A percentile compares a stretch with the other conserved stretches of the same genome.
Evolutionary conservation across 768 basidiomycete species (phyloP).

Genomic region (Phlegmacium glaucopus): DNA sequence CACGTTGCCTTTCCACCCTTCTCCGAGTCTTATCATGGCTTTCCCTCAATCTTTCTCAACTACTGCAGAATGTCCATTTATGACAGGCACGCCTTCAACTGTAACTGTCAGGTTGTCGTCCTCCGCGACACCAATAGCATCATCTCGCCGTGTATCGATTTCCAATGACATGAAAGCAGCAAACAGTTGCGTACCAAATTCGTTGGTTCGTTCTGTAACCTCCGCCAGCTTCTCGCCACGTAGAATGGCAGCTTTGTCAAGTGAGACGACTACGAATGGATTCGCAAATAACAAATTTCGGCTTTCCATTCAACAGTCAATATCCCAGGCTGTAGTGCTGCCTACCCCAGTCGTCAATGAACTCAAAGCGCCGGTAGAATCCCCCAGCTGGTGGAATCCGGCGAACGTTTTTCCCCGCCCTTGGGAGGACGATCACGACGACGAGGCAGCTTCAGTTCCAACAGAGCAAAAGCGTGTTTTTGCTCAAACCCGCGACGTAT

Average conservation of each 20-base stretch:
- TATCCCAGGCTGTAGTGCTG: slow-evolving; percentile 1
- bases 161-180: slow-evolving; percentile 8
- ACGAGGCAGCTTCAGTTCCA: slow-evolving; percentile 16
- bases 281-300: background rate
- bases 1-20: background rate
- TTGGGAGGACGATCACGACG: slow-evolving; percentile 19
- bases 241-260: background rate
- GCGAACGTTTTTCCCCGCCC: slow-evolving; percentile 15
- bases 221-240: slow-evolving; percentile 11
- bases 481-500: slow-evolving; percentile 28
- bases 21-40: slow-evolving; percentile 13
- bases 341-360: background rate
- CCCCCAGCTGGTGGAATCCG: slow-evolving; percentile 21
- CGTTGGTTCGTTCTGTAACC: background rate
- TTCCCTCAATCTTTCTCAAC: slow-evolving; percentile 19
- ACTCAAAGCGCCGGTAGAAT: background rate
- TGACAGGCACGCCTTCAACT: slow-evolving; percentile 16
- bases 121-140: slow-evolving; percentile 10
- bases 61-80: slow-evolving; percentile 16
- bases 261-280: background rate
- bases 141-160: slow-evolving; percentile 19
- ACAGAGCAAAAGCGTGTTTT: slow-evolving; percentile 30
- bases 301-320: slow-evolving; percentile 8
- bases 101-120: slow-evolving; percentile 17
- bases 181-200: slow-evolving; percentile 10